Base-by-base conservation (phyloP, 225 moss, liverwort and hornwort genomes). In the Bryoerythrophyllum caledonicum region DNA sequence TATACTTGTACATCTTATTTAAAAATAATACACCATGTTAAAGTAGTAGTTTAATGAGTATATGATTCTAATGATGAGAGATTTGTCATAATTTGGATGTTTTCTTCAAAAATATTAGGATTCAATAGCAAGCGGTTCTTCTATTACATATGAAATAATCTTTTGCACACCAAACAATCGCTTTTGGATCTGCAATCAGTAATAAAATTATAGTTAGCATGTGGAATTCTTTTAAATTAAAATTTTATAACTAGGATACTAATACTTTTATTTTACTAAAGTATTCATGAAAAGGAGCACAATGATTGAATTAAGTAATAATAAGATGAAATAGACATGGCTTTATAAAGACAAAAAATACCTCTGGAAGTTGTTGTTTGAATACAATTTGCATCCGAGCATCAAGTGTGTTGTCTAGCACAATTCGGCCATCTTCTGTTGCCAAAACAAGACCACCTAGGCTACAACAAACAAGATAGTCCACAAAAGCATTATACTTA, bases 351-450 rank as follows among this genome's bases (percentile, higher is more conserved):
- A 11, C 16, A 8, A 28, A 46, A 0, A 4, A 6, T 28, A 87
- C 90, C 89, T 96, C 82, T 1, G 96, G 94, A 38, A 94, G 89
- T 53, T 88, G 86, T 26, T 92, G 85, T 85, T 91, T 96, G 75
- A 94, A 90, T 19, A 91, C 85, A 52, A 94, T 91, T 27, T 91
- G 85, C 65, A 96, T 75, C 63, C 94, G 89, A 28, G 96, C 92
- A 81, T 96, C 90, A n/a, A 96, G 76, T 16, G 96, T 92, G 77
- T 96, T 96, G 51, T 96, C 91, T 43, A 94, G 73, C 4, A 94
- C 88, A 71, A 92, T 92, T 4, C 44, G 84, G 16, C 94, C 94
- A 41, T 92, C 90, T 54, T 71, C 86, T 2, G 89, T 85, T 2
- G 94, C 94, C 77, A 96, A 63, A 5, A 92, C 78, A 26, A 96